phyloP scores from a whole-genome alignment of 2,329 filamentous ascomycete genomes.

The Penicillium sp. region DNA sequence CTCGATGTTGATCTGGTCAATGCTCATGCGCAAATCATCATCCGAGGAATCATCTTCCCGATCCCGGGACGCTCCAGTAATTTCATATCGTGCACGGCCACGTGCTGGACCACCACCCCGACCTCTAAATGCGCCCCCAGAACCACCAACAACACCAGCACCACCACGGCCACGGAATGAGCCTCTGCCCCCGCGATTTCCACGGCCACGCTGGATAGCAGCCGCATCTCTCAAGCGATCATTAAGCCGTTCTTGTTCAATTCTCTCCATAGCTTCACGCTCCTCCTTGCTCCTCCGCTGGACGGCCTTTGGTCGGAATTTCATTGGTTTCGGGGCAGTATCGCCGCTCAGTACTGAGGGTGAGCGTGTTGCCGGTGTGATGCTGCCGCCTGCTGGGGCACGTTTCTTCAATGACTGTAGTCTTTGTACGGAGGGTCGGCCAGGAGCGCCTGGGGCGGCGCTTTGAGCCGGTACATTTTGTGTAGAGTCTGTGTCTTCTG shows the following conservation, averaged over 20 bases:
- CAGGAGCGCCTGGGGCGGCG: constrained; percentile 18
- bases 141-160: constrained; percentile 6
- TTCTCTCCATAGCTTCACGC: constrained; percentile 43
- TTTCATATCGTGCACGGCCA: constrained; percentile 28
- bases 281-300: constrained; percentile 47
- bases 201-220: constrained; percentile 39
- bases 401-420: constrained; percentile 45
- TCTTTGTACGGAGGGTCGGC: constrained; percentile 40
- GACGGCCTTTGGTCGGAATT: constrained; percentile 45
- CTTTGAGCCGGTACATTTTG: constrained; percentile 17
- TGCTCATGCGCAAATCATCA: constrained; percentile 54
- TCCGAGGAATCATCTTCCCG: constrained; percentile 34
- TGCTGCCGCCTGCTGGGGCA: constrained; percentile 34
- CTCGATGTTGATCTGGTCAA: constrained; percentile 58
- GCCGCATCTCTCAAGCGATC: constrained; percentile 42
- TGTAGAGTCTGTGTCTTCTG: not conserved
- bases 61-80: constrained; percentile 23
- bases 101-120: constrained; percentile 24
- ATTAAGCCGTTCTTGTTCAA: constrained; percentile 42
- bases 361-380: constrained; percentile 29
- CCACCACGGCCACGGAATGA: constrained; percentile 9
- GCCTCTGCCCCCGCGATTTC: constrained; percentile 31
- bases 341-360: constrained; percentile 26
- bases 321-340: constrained; percentile 39
- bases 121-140: constrained; percentile 24